Conservation (phyloP, 371 early-diverging fungal species). For the Fennellomyces sp. region DNA sequence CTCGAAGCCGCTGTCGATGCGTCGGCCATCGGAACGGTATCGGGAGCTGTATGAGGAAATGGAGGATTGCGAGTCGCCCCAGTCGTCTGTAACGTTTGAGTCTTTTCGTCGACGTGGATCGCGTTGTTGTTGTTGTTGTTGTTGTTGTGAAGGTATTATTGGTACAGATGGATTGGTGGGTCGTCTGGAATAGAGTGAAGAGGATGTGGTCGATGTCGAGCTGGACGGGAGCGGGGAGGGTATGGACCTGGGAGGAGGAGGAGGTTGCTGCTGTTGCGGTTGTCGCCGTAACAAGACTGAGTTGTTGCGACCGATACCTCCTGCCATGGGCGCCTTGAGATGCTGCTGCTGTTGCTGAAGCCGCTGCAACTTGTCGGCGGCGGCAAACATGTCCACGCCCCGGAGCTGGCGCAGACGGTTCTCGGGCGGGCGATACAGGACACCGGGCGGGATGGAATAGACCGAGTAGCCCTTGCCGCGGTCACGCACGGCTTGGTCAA, state of each 20-base stretch:
- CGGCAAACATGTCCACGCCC: slow-evolving; percentile 36
- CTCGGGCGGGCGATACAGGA: slow-evolving; percentile 83
- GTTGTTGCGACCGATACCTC: slow-evolving; percentile 3
- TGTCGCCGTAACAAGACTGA: slow-evolving; percentile 7
- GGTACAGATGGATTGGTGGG: slow-evolving; percentile 11
- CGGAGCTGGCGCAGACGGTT: slow-evolving; percentile 56
- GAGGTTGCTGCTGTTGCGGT: slow-evolving; percentile 7
- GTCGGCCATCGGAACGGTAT: slow-evolving; percentile 27
- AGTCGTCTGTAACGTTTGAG: slow-evolving; percentile 32
- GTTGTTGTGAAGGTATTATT: slow-evolving; percentile 1
- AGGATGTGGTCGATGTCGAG: background rate
- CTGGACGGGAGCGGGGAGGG: slow-evolving; percentile 1
- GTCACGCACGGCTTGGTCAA: slow-evolving; percentile 74
- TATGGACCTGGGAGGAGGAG: slow-evolving; percentile 2
- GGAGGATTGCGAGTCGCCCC: slow-evolving; percentile 26
- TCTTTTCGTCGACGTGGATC: slow-evolving; percentile 27
- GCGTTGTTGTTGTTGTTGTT: background rate
- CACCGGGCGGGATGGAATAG: slow-evolving; percentile 77
- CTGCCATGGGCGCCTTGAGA: background rate
- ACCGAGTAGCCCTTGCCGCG: slow-evolving; percentile 77
- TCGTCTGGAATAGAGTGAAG: slow-evolving; percentile 2
- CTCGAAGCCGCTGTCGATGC: slow-evolving; percentile 49
- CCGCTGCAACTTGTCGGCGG: slow-evolving; percentile 4
- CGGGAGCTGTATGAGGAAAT: slow-evolving; percentile 23
- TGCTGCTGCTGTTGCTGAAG: slow-evolving; percentile 5